Percentiles rank a stretch among this genome's conserved stretches.
phyloP scores from a whole-genome alignment of 2,329 filamentous ascomycete genomes.

The Cercospora brassicicola region DNA sequence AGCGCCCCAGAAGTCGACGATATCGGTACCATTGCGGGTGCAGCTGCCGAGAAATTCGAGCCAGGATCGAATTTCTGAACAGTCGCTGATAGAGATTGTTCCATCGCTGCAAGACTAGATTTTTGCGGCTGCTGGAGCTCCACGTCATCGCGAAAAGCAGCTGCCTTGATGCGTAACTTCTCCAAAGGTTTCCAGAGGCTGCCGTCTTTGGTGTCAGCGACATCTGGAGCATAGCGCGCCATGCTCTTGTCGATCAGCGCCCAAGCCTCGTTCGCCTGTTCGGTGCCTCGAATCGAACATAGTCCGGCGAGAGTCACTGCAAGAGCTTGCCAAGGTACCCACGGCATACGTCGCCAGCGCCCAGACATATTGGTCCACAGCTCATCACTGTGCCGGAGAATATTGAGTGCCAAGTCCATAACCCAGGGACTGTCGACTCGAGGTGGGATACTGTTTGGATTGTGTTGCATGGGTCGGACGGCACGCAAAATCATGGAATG shows the following conservation, averaged over 20 bases:
- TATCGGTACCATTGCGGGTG: not conserved
- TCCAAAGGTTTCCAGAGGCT: conserved; percentile 57
- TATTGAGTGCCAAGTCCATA: conserved; percentile 45
- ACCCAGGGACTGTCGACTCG: conserved; percentile 38
- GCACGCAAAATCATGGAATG: conserved; percentile 34
- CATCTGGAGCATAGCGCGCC: conserved; percentile 45
- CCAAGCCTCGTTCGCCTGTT: conserved; percentile 54
- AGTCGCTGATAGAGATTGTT: not conserved
- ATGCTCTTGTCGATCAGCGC: conserved; percentile 50
- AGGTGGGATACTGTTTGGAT: conserved; percentile 30
- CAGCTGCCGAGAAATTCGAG: not conserved
- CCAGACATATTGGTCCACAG: conserved; percentile 36
- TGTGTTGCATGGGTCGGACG: conserved; percentile 33
- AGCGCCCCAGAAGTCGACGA: not conserved
- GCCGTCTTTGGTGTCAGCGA: conserved; percentile 54
- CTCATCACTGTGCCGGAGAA: conserved; percentile 42
- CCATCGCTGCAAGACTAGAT: not conserved
- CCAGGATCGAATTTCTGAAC: not conserved
- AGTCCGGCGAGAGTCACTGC: conserved; percentile 56
- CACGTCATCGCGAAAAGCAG: conserved; percentile 30
- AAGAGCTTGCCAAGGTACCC: conserved; percentile 58
- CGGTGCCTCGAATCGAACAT: conserved; percentile 51
- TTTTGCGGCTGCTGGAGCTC: not conserved
- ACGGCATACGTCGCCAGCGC: conserved; percentile 53
- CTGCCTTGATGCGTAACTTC: conserved; percentile 55